A percentile compares a stretch with the other conserved stretches of the same genome.
Conservation (phyloP, 306 rosid genomes). For the Dryas octopetala region DNA sequence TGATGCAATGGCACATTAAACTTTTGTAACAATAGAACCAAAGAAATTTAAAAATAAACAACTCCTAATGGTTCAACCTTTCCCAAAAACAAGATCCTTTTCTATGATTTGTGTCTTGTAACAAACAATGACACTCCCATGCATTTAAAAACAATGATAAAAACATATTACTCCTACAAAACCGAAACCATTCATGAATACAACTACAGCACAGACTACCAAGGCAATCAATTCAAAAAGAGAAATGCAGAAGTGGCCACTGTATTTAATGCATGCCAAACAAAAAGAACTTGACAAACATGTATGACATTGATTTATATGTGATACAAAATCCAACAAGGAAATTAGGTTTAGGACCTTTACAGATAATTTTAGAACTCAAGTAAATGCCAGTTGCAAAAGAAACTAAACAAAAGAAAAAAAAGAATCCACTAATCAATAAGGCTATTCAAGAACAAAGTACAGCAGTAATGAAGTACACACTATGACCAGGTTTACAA, state of each 20-base stretch:
- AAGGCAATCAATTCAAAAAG: background rate
- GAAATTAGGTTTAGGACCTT: background rate
- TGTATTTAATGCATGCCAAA: background rate
- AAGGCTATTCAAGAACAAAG: slow-evolving; percentile 5
- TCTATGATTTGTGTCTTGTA: background rate
- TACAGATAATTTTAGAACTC: background rate
- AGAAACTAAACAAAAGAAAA: background rate
- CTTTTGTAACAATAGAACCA: background rate
- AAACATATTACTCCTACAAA: background rate
- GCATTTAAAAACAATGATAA: background rate
- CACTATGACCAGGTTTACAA: background rate
- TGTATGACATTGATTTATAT: background rate
- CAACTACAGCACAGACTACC: background rate
- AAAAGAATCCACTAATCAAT: background rate
- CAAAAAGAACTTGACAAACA: background rate
- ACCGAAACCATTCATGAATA: background rate
- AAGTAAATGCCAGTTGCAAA: background rate
- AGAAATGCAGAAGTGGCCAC: background rate
- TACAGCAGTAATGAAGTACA: background rate
- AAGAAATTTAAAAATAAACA: background rate
- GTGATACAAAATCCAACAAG: background rate
- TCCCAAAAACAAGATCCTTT: background rate
- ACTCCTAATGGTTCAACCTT: background rate
- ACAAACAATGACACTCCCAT: background rate
- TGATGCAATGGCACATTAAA: slow-evolving; percentile 10